Base-by-base conservation (phyloP, 1,139 yeast genomes). In the Debaryomyces coudertii region DNA sequence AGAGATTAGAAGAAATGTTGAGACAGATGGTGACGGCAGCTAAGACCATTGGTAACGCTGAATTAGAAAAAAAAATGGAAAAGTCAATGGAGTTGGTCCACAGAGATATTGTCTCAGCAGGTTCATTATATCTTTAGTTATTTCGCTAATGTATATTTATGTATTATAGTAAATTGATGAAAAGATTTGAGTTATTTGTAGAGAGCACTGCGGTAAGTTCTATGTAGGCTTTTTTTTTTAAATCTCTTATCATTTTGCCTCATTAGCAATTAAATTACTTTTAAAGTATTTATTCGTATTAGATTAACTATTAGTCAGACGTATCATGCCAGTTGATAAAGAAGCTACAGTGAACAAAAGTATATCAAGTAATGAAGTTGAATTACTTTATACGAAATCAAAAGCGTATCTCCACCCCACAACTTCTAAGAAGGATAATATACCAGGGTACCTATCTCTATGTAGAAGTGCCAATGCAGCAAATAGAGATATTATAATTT, bases 81-180 rank as follows among this genome's bases (percentile, higher is more conserved):
- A 82, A 83, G 60, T 88, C 96, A 2, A 76, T 87, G 58, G 90
- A 82, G 56, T 69, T 92, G 64, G 90, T 95, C 50, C 96, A 90
- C 64, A 86, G 99, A 67, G 99, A 95, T 68, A 87, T 93, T 57
- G 98, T 93, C 43, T 87, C 96, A 53, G 98, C 99, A 29, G 96
- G 96, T 22, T 90, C 97, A 6, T 77, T 93, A 72, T 93, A 90
- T 65, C 76, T 89, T 59, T 80, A 69, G 62, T 27, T 25, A 28
- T 28, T 20, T 36, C n/a, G 12, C 23, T 28, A 14, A n/a, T 33
- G 37, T 40, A 40, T 31, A 40, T 24, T 33, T 25, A 30, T 40
- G 42, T 40, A 40, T 40, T 23, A 40, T 40, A 40, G 42, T 14
- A 18, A 8, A 28, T 24, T 12, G 14, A 31, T 30, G 23, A 31